Conservation (phyloP, 768 basidiomycete species). For the Boletellus emodensis region DNA sequence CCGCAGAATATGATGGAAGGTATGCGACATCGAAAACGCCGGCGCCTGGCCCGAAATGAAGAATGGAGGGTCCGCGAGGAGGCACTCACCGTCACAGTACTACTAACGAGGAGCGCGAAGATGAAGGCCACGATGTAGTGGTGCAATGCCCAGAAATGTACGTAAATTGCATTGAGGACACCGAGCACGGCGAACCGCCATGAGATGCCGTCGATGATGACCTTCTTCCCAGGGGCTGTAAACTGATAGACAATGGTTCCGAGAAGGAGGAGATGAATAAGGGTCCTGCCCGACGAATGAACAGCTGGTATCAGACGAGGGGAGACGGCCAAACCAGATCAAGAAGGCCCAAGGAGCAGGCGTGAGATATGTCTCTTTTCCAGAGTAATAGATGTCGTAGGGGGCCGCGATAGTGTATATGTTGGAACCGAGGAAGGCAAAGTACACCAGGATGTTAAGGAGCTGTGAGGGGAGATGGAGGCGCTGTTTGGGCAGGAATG, state of each 20-base stretch:
- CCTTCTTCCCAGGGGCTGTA: slow-evolving; percentile 67
- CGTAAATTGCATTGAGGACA: slow-evolving; percentile 83
- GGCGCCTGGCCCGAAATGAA: slow-evolving; percentile 9
- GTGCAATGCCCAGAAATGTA: slow-evolving; percentile 78
- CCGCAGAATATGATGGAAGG: slow-evolving; percentile 2
- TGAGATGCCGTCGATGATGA: slow-evolving; percentile 81
- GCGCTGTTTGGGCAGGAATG: not conserved
- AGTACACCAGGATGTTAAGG: slow-evolving; percentile 77
- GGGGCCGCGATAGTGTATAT: slow-evolving; percentile 81
- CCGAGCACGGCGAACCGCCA: slow-evolving; percentile 92
- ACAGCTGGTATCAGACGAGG: not conserved
- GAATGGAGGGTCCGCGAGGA: slow-evolving; percentile 8
- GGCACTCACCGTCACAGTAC: slow-evolving; percentile 47
- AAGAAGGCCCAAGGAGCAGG: slow-evolving; percentile 93
- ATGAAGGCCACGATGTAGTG: slow-evolving; percentile 83
- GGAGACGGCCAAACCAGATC: slow-evolving; percentile 59
- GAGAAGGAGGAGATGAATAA: slow-evolving; percentile 87
- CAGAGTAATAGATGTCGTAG: slow-evolving; percentile 61
- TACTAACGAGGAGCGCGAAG: slow-evolving; percentile 83
- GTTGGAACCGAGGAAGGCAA: slow-evolving; percentile 87
- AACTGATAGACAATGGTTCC: slow-evolving; percentile 92
- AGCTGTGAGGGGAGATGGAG: slow-evolving; percentile 38
- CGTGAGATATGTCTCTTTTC: slow-evolving; percentile 88
- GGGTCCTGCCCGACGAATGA: slow-evolving; percentile 48
- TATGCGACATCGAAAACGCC: slow-evolving; percentile 2